Evolutionary conservation across 176 grass and related monocot species (phyloP).

Genomic region (Dactylis glomerata): DNA sequence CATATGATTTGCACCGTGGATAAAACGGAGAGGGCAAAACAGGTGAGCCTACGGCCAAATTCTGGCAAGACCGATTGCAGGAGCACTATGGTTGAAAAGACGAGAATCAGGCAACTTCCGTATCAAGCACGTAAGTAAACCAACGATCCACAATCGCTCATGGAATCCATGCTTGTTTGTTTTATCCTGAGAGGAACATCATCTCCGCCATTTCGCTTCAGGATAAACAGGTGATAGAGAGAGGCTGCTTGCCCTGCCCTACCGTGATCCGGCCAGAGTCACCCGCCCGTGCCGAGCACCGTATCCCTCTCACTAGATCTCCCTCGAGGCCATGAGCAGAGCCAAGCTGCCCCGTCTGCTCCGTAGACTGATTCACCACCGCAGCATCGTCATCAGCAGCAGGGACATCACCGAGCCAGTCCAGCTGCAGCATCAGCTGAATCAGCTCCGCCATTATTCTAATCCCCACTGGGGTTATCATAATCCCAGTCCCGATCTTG

Average conservation of each 20-base stretch:
- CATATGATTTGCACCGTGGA: too few relatives aligned
- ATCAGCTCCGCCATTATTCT: neutral
- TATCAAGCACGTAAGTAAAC: neutral
- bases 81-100: too few relatives aligned
- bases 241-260: neutral
- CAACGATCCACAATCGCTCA: neutral
- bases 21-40: too few relatives aligned
- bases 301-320: neutral
- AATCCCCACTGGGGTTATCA: conserved; percentile 14
- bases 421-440: neutral
- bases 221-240: neutral
- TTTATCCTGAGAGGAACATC: neutral
- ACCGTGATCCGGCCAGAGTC: neutral
- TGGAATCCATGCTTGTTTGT: neutral
- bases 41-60: too few relatives aligned
- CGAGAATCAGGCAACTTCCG: neutral
- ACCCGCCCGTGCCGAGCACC: neutral
- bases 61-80: too few relatives aligned
- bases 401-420: neutral
- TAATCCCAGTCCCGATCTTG: neutral
- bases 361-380: neutral
- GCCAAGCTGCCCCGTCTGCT: neutral
- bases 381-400: neutral
- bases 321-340: conserved; percentile 22
- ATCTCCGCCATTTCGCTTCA: neutral